A percentile compares a stretch with the other conserved stretches of the same genome.
phyloP scores from a whole-genome alignment of 768 basidiomycete genomes.

The Pisolithus marmoratus region DNA sequence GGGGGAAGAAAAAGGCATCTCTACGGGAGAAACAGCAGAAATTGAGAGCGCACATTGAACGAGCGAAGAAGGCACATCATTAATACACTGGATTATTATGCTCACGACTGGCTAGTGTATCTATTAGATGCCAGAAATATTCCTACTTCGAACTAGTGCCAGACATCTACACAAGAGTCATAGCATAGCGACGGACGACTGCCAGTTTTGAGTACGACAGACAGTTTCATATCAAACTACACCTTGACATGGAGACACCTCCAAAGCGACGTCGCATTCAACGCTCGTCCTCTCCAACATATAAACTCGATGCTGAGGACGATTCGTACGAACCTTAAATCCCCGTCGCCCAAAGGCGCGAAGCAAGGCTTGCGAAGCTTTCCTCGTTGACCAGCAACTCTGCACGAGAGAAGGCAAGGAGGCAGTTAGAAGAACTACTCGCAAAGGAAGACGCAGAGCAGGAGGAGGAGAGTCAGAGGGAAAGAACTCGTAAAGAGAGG shows the following conservation, averaged over 20 bases:
- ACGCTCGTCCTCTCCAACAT: constrained; percentile 57
- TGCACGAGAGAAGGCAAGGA: constrained; percentile 44
- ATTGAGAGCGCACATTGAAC: constrained; percentile 69
- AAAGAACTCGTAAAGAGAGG: constrained; percentile 75
- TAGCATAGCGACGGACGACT: too few relatives aligned
- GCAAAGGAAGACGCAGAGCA: constrained; percentile 66
- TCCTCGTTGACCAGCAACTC: constrained; percentile 53
- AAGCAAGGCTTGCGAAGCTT: constrained; percentile 74
- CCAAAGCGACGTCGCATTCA: constrained; percentile 48
- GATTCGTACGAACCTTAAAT: constrained; percentile 80
- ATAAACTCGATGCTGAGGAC: constrained; percentile 56
- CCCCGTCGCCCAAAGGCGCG: constrained; percentile 78
- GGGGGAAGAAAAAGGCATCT: constrained; percentile 77
- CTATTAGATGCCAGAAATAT: too few relatives aligned
- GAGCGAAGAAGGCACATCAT: constrained; percentile 47
- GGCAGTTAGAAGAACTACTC: constrained; percentile 51
- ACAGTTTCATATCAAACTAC: too few relatives aligned
- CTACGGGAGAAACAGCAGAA: constrained; percentile 78
- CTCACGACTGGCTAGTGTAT: too few relatives aligned
- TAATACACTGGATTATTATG: constrained; percentile 9
- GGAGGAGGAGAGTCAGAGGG: constrained; percentile 71
- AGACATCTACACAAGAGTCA: too few relatives aligned
- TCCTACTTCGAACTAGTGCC: too few relatives aligned
- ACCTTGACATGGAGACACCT: too few relatives aligned
- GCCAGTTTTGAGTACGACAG: too few relatives aligned